Conservation (phyloP, 148 eudicot genomes). For the Rhododendron simsii region DNA sequence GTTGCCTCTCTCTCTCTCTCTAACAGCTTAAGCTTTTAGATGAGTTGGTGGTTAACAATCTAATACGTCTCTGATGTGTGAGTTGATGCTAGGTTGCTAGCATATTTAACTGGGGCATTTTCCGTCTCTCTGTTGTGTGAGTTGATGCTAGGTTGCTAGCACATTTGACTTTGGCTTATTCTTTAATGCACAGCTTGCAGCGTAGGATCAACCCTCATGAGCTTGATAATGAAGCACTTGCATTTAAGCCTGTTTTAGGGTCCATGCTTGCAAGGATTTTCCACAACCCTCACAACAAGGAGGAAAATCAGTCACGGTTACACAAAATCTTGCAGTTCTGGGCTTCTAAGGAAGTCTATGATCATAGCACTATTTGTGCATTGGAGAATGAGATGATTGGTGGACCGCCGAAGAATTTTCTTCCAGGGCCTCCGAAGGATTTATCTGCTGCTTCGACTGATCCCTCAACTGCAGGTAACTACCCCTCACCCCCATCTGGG, state of each 20-base stretch:
- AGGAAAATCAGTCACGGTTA: conserved; percentile 85
- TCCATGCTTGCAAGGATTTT: conserved; percentile 86
- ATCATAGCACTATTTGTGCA: conserved; percentile 63
- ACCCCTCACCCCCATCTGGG: background rate
- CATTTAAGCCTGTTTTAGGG: conserved; percentile 88
- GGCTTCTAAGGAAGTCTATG: conserved; percentile 97
- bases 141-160: background rate
- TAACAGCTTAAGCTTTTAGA: background rate
- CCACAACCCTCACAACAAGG: conserved; percentile 88
- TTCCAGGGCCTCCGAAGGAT: conserved; percentile 49
- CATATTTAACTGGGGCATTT: conserved; percentile 2
- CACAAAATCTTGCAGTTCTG: conserved; percentile 94
- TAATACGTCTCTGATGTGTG: background rate
- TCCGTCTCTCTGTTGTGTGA: background rate
- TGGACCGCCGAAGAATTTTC: conserved; percentile 48
- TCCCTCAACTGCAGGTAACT: conserved; percentile 38
- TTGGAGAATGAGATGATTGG: conserved; percentile 89
- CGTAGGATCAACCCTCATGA: conserved; percentile 74
- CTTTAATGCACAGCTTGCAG: conserved; percentile 72
- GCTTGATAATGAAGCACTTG: conserved; percentile 95
- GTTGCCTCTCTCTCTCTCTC: background rate
- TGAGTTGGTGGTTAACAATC: background rate
- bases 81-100: background rate
- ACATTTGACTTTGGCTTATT: conserved; percentile 6
- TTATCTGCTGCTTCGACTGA: conserved; percentile 43